Percentiles rank a stretch among this genome's conserved stretches.
These are phyloP conservation scores for Aspergillus indologenus DNA, from an alignment of 495 filamentous ascomycete genomes.

Conservation along the genomic window DNA sequence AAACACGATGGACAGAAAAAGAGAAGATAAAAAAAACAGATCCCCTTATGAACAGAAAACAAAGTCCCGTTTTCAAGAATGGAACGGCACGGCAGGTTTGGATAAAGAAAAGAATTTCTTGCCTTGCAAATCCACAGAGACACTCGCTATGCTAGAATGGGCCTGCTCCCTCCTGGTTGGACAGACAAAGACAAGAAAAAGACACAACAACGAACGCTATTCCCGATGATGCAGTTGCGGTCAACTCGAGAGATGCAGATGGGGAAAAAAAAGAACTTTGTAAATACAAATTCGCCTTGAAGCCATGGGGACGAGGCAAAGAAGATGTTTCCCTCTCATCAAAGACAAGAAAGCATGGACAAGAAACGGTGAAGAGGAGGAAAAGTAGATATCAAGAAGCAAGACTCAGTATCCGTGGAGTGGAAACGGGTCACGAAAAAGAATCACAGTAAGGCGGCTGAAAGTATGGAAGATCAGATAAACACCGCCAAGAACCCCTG, in stretches of 20 bases:
- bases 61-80: not conserved
- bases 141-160: not conserved
- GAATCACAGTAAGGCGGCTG: not conserved
- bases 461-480: not conserved
- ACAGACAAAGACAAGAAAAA: not conserved
- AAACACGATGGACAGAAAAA: not conserved
- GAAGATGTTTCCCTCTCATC: not conserved
- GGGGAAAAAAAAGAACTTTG: not conserved
- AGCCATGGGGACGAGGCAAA: not conserved
- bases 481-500: not conserved
- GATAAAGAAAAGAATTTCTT: slow-evolving; percentile 14
- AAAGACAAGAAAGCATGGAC: slow-evolving; percentile 3
- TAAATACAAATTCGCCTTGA: not conserved
- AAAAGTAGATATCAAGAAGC: not conserved
- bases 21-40: too few species aligned
- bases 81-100: too few species aligned
- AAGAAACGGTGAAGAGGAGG: slow-evolving; percentile 5
- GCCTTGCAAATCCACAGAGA: slow-evolving; percentile 5
- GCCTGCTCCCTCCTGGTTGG: not conserved
- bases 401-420: too few species aligned
- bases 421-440: not conserved
- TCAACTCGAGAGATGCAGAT: not conserved
- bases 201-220: not conserved
- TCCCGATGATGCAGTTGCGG: not conserved
- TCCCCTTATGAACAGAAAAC: not conserved